Percentiles rank a stretch among this genome's conserved stretches.
These are phyloP conservation scores for Rhizophora apiculata DNA, from an alignment of 345 rosid genomes.

Conservation along the genomic window DNA sequence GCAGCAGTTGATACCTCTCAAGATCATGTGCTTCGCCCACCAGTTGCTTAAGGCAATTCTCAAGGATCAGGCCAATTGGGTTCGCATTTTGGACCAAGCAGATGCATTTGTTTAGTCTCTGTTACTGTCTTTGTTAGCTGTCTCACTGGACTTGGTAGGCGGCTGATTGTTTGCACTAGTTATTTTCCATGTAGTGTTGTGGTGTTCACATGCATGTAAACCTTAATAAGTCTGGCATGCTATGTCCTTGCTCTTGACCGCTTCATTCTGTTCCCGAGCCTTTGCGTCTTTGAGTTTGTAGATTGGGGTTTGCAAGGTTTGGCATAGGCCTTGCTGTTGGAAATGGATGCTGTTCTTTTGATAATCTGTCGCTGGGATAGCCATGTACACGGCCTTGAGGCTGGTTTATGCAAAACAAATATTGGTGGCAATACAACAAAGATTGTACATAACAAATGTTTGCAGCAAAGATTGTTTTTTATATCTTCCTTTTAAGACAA, in stretches of 20 bases:
- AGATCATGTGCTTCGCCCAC: constrained; percentile 93
- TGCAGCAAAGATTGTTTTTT: too few relatives aligned
- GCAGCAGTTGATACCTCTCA: constrained; percentile 73
- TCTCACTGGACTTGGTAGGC: constrained; percentile 48
- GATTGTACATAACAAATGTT: too few relatives aligned
- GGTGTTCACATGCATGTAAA: constrained; percentile 49
- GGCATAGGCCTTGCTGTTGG: too few relatives aligned
- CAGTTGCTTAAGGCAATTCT: constrained; percentile 52
- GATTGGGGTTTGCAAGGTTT: too few relatives aligned
- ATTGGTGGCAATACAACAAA: too few relatives aligned
- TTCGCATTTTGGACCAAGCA: constrained; percentile 41
- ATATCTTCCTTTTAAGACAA: too few relatives aligned
- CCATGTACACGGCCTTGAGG: background rate
- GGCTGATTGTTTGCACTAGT: constrained; percentile 21
- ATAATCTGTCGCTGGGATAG: too few relatives aligned
- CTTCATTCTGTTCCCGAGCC: background rate
- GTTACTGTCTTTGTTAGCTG: constrained; percentile 36
- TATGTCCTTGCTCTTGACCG: background rate
- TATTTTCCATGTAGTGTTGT: constrained; percentile 22
- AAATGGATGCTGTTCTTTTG: background rate
- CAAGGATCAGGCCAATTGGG: constrained; percentile 22
- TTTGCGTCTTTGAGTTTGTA: background rate
- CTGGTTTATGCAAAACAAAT: too few relatives aligned
- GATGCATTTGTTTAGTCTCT: constrained; percentile 38
- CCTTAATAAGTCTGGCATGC: constrained; percentile 34